A percentile compares a stretch with the other conserved stretches of the same genome.
Evolutionary conservation across 768 basidiomycete genomes (phyloP).

Genomic region (Solioccasus polychromus): DNA sequence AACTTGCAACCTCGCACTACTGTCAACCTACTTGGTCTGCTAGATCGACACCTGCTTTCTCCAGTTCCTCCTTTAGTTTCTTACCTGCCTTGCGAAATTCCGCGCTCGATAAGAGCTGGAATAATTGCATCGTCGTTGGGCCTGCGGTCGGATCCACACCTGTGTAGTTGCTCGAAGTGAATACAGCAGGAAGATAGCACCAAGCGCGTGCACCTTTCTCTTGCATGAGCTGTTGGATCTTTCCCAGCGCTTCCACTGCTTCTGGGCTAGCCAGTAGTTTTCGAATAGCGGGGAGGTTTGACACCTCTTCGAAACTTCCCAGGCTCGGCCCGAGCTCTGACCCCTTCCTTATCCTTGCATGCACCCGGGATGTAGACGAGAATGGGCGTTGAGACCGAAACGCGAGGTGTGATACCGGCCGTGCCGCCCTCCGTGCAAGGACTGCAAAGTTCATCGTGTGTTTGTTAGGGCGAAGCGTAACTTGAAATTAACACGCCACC

Average conservation of each 20-base stretch:
- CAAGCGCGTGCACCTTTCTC: slow-evolving; percentile 40
- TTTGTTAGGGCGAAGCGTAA: slow-evolving; percentile 13
- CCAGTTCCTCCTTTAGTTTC: slow-evolving; percentile 46
- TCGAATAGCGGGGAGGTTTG: slow-evolving; percentile 41
- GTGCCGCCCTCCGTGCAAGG: slow-evolving; percentile 15
- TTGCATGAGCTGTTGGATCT: slow-evolving; percentile 44
- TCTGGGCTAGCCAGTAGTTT: slow-evolving; percentile 51
- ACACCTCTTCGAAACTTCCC: slow-evolving; percentile 38
- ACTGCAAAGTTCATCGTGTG: slow-evolving; percentile 13
- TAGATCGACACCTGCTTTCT: slow-evolving; percentile 61
- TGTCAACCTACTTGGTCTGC: slow-evolving; percentile 45
- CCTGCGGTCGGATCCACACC: slow-evolving; percentile 48
- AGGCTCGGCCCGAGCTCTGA: slow-evolving; percentile 36
- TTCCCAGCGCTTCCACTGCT: slow-evolving; percentile 45
- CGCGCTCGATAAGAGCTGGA: slow-evolving; percentile 50
- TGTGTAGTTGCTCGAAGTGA: slow-evolving; percentile 19
- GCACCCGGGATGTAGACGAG: slow-evolving; percentile 27
- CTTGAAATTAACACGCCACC: slow-evolving; percentile 14
- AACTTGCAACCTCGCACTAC: neutral
- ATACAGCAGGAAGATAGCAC: neutral
- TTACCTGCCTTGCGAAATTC: slow-evolving; percentile 51
- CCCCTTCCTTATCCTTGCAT: slow-evolving; percentile 25
- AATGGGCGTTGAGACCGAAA: slow-evolving; percentile 25
- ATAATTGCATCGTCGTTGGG: slow-evolving; percentile 51
- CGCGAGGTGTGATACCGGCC: slow-evolving; percentile 8